Evolutionary conservation across 176 grass and related monocot species (phyloP), one percentile per base, ranked within the genome.

Genomic region (Hordeum marinum): DNA sequence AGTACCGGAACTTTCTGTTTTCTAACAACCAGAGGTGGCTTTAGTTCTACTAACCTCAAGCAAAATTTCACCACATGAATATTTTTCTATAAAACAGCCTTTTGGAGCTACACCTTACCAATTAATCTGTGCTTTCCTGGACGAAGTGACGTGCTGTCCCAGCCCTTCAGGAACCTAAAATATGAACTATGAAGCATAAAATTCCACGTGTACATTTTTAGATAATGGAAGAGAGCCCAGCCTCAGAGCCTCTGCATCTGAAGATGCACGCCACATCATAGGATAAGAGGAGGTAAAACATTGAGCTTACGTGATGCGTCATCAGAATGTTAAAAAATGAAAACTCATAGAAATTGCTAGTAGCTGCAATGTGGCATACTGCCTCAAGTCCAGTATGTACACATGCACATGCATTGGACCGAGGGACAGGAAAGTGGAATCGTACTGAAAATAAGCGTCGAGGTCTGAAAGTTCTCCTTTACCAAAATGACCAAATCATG

Each of bases 131-230:
- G 41, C 41, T 34, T 73, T 57, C 31, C 2, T 84, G 81, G 81
- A 79, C 11, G 81, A 73, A 20, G 24, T 55, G 55, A 84, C 81
- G 26, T 84, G 32, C 57, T 72, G 81, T 21, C 67, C 24, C 18
- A 88, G 75, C 7, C 23, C 66, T 84, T 88, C 57, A 73, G 87
- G 81, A 41, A 84, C 81, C 81, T 88, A 20, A 84, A 79, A 79
- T 32, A 73, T 42, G 54, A 84, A 79, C 73, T 32, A 73, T 42
- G 54, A 52, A 55, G 76, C 57, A 32, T 6, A 75, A 43, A 76
- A 45, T n/a, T 75, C 31, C 23, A 12, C 15, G 41, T 23, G 24
- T 72, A 34, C 32, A 34, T 34, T 34, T 34, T 34, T 34, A 34
- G 32, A 34, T 34, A 34, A 34, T 34, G 32, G 40, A 72, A 72